phyloP scores from a whole-genome alignment of 139 green algal species.

The Chlorella sp. region DNA sequence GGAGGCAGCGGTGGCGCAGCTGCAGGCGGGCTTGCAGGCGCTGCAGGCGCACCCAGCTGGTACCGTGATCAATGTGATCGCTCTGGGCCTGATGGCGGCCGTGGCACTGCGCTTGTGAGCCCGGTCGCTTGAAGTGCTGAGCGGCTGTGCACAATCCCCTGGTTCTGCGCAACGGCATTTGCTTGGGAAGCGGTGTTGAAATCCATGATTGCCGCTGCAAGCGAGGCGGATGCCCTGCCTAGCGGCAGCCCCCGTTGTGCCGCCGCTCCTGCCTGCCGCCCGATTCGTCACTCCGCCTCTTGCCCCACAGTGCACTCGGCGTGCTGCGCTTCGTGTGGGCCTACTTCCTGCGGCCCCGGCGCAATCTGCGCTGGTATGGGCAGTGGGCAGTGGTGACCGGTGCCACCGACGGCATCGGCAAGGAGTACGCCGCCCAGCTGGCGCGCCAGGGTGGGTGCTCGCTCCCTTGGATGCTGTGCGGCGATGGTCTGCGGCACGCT shows the following conservation, averaged over 20 bases:
- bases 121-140: no score
- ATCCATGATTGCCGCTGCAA: no score
- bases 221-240: no score
- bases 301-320: background rate
- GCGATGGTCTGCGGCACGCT: background rate
- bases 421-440: conserved; percentile 67
- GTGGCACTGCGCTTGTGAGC: no score
- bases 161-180: no score
- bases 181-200: no score
- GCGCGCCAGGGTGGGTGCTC: conserved; percentile 31
- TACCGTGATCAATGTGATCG: background rate
- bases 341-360: conserved; percentile 64
- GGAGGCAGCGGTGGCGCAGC: background rate
- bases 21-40: background rate
- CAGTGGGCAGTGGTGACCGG: conserved; percentile 83
- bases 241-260: no score
- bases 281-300: no score
- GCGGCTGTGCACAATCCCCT: no score
- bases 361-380: conserved; percentile 58
- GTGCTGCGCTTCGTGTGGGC: conserved; percentile 36
- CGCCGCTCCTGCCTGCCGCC: no score
- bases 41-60: background rate
- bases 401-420: conserved; percentile 85
- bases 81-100: background rate
- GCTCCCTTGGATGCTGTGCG: background rate